Conservation (phyloP, 177 flowering plant genomes). For the Telopea speciosissima region DNA sequence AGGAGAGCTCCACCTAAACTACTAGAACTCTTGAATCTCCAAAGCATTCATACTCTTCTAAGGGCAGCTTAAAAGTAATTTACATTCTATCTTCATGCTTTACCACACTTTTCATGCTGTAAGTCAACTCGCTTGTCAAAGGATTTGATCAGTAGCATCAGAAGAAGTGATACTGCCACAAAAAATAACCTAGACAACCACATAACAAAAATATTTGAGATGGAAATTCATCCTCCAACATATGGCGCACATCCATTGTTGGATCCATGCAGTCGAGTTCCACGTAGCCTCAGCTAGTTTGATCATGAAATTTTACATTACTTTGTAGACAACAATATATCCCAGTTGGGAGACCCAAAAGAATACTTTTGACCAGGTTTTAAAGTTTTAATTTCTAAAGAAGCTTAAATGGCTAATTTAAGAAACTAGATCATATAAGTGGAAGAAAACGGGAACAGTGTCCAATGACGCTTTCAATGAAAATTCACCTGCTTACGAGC, state of each 20-base stretch:
- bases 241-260: not conserved
- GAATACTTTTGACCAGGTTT: too few relatives aligned
- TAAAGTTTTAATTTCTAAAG: not conserved
- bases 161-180: not conserved
- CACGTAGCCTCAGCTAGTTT: not conserved
- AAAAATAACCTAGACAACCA: not conserved
- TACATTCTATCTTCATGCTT: not conserved
- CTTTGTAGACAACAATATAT: not conserved
- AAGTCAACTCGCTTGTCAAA: too few relatives aligned
- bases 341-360: too few relatives aligned
- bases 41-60: not conserved
- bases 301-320: not conserved
- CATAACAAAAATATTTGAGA: not conserved
- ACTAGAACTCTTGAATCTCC: not conserved
- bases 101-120: not conserved
- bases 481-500: slow-evolving; percentile 72
- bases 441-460: not conserved
- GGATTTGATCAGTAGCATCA: not conserved
- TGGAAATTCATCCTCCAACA: not conserved
- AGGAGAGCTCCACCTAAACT: not conserved
- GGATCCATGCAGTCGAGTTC: not conserved
- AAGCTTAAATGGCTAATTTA: not conserved
- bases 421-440: not conserved
- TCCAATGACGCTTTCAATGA: not conserved
- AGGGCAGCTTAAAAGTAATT: not conserved